Evolutionary conservation across 176 grass and related monocot species (phyloP).

Genomic region (Rhynchospora pubera): DNA sequence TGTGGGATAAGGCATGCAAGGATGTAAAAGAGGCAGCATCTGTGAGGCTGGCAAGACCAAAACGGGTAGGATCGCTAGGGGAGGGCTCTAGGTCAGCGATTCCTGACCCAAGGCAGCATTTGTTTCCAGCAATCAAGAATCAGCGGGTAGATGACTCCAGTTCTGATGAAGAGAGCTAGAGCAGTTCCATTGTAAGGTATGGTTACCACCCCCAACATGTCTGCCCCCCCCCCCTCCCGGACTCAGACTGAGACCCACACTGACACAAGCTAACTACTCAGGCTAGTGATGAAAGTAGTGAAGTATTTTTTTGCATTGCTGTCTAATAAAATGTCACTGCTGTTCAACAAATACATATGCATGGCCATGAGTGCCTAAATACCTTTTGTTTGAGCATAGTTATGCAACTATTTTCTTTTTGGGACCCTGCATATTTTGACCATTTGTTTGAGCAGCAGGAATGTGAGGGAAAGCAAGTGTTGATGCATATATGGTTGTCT

Average conservation of each 20-base stretch:
- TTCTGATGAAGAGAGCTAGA: conserved; percentile 36
- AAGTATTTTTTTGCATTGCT: neutral
- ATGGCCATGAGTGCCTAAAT: neutral
- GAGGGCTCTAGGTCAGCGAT: neutral
- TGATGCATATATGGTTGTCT: neutral
- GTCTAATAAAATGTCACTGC: neutral
- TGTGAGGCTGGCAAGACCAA: neutral
- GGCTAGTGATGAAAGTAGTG: neutral
- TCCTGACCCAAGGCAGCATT: conserved; percentile 36
- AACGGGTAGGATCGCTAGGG: neutral
- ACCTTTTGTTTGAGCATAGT: too few relatives aligned
- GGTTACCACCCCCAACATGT: too few relatives aligned
- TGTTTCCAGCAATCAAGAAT: conserved; percentile 61
- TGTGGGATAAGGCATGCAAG: conserved; percentile 77
- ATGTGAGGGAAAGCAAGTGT: neutral
- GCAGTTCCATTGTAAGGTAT: conserved; percentile 9
- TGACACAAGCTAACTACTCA: neutral
- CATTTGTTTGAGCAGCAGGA: neutral
- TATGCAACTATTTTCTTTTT: neutral
- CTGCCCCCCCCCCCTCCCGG: neutral
- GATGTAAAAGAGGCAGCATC: conserved; percentile 52
- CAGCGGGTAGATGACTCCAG: conserved; percentile 46
- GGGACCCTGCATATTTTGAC: neutral
- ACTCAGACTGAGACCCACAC: neutral
- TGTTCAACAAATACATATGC: neutral